Conservation (phyloP, 148 eudicot genomes). For the Rhododendron williamsianum region DNA sequence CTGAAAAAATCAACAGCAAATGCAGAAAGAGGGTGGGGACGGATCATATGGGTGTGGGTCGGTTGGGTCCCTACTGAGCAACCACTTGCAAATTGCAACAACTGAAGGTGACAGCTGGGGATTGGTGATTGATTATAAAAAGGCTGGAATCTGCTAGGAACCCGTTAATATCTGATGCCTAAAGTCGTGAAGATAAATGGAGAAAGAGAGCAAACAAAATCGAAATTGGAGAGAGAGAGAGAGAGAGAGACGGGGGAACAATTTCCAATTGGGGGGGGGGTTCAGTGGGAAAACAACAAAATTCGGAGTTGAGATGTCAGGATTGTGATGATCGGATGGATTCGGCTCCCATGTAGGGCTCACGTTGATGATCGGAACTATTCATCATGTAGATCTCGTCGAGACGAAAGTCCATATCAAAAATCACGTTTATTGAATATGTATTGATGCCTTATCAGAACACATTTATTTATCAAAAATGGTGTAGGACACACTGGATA, state of each 20-base stretch:
- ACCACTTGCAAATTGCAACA: background rate
- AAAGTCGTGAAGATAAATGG: background rate
- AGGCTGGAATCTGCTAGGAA: background rate
- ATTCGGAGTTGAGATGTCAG: background rate
- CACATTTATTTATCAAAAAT: too few relatives aligned
- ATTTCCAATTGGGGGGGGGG: background rate
- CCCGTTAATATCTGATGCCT: background rate
- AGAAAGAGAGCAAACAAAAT: background rate
- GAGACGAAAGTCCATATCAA: too few relatives aligned
- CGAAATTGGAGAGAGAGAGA: too few relatives aligned
- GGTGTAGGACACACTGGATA: too few relatives aligned
- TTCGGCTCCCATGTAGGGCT: too few relatives aligned
- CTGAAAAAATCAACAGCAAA: conserved; percentile 5
- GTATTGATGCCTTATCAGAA: too few relatives aligned
- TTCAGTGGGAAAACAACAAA: background rate
- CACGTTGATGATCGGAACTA: too few relatives aligned
- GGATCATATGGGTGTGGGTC: background rate
- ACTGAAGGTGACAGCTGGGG: background rate
- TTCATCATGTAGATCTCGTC: too few relatives aligned
- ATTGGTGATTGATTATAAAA: background rate
- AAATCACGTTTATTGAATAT: too few relatives aligned
- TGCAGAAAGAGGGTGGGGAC: background rate
- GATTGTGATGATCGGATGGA: background rate
- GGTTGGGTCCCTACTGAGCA: conserved; percentile 5
- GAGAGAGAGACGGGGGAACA: background rate